These are phyloP conservation scores for Didymella sp. DNA, from an alignment of 2,329 filamentous ascomycete species.

Conservation along the genomic window DNA sequence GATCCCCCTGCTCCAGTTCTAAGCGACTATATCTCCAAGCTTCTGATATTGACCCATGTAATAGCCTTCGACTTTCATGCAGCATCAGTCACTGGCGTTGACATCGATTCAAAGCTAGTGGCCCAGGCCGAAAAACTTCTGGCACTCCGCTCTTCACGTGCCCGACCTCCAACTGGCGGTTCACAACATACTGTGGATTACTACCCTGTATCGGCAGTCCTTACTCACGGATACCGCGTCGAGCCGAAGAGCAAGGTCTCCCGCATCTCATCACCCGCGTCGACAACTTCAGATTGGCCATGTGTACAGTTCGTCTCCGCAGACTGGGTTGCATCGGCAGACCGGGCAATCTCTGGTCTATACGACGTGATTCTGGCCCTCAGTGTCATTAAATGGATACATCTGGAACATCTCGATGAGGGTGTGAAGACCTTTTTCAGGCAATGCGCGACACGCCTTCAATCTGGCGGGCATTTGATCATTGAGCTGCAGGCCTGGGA, in stretches of 20 bases:
- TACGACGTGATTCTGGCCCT: constrained; percentile 50
- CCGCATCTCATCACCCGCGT: constrained; percentile 21
- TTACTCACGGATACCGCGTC: constrained; percentile 43
- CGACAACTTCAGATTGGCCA: constrained; percentile 31
- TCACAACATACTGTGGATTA: constrained; percentile 35
- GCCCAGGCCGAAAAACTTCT: constrained; percentile 46
- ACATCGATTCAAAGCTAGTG: constrained; percentile 49
- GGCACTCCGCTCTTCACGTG: constrained; percentile 47
- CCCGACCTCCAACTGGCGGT: constrained; percentile 31
- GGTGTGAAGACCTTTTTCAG: constrained; percentile 44
- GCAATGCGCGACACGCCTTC: constrained; percentile 42
- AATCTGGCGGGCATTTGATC: constrained; percentile 39
- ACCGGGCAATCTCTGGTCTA: constrained; percentile 33
- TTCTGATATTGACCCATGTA: constrained; percentile 34
- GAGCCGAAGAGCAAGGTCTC: constrained; percentile 29
- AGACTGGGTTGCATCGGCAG: constrained; percentile 42
- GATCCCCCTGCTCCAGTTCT: constrained; percentile 29
- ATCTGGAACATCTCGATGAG: constrained; percentile 46
- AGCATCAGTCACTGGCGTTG: constrained; percentile 48
- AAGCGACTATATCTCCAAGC: constrained; percentile 18
- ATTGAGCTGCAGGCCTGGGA: constrained; percentile 48
- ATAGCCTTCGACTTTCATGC: constrained; percentile 50
- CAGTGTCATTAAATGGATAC: constrained; percentile 52
- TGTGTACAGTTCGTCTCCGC: constrained; percentile 42
- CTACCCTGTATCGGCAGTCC: constrained; percentile 48